Conservation (phyloP, 306 rosid species). For the Glycyrrhiza uralensis region DNA sequence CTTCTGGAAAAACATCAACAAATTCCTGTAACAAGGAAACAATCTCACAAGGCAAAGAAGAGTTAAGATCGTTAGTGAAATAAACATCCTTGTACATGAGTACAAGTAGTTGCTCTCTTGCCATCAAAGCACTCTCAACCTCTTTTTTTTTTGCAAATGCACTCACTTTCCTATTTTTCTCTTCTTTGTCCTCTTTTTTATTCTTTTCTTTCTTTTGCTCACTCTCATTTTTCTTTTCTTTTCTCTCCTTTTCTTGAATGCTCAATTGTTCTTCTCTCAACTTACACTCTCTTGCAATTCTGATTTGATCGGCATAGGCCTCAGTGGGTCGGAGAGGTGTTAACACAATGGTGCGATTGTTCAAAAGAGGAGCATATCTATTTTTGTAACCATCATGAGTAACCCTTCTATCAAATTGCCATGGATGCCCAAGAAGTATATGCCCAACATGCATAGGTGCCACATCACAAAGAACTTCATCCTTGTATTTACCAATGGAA, state of each 20-base stretch:
- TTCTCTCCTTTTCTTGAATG: background rate
- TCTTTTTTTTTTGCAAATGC: background rate
- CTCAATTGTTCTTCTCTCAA: background rate
- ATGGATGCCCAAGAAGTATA: background rate
- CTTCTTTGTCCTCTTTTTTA: background rate
- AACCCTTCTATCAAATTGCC: background rate
- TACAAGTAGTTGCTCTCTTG: background rate
- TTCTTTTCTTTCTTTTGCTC: background rate
- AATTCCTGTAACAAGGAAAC: background rate
- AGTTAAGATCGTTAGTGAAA: background rate
- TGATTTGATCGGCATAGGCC: background rate
- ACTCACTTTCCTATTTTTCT: background rate
- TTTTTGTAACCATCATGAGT: background rate
- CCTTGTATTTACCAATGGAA: no score
- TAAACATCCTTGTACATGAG: background rate
- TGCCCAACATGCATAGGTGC: background rate
- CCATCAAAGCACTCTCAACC: background rate
- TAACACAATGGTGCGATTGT: background rate
- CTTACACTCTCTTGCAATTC: background rate
- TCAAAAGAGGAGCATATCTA: background rate
- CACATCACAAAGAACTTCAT: no score
- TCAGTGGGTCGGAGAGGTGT: background rate
- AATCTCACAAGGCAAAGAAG: background rate
- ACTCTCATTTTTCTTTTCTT: background rate
- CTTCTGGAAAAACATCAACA: background rate